Evolutionary conservation across 495 filamentous ascomycete species (phyloP).

Genomic region (Neurospora cerealis): DNA sequence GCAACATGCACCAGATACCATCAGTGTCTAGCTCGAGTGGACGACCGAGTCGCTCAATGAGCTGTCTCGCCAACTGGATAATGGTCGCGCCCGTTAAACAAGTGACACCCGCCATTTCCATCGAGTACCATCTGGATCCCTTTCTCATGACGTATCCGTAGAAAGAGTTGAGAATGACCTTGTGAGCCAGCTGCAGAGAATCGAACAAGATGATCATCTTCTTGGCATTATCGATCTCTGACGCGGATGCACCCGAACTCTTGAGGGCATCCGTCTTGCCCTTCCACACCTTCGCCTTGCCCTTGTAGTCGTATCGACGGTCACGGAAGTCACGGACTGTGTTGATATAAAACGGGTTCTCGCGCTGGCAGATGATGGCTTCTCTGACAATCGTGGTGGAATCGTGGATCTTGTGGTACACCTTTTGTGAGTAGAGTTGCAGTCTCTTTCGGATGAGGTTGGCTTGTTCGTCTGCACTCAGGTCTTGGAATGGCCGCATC

Average conservation of each 20-base stretch:
- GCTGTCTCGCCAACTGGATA: slow-evolving; percentile 90
- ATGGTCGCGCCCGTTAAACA: slow-evolving; percentile 95
- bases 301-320: slow-evolving; percentile 95
- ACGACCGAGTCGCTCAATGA: slow-evolving; percentile 88
- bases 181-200: slow-evolving; percentile 92
- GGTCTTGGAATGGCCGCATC: slow-evolving; percentile 66
- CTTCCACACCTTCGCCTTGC: slow-evolving; percentile 97
- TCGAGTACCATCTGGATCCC: slow-evolving; percentile 95
- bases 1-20: slow-evolving; percentile 99
- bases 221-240: slow-evolving; percentile 86
- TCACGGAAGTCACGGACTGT: slow-evolving; percentile 94
- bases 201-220: slow-evolving; percentile 98
- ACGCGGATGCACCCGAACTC: slow-evolving; percentile 60
- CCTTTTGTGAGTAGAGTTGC: slow-evolving; percentile 91
- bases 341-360: slow-evolving; percentile 98
- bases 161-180: slow-evolving; percentile 98
- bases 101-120: slow-evolving; percentile 99
- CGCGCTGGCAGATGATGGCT: slow-evolving; percentile 95
- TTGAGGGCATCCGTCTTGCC: slow-evolving; percentile 84
- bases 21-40: slow-evolving; percentile 98
- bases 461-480: slow-evolving; percentile 77
- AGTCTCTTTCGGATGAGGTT: slow-evolving; percentile 74
- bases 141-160: slow-evolving; percentile 99
- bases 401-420: slow-evolving; percentile 99
- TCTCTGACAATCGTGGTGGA: slow-evolving; percentile 87